A percentile compares a stretch with the other conserved stretches of the same genome.
Conservation (phyloP, 768 basidiomycete genomes). For the Chlorophyllum brunneum region DNA sequence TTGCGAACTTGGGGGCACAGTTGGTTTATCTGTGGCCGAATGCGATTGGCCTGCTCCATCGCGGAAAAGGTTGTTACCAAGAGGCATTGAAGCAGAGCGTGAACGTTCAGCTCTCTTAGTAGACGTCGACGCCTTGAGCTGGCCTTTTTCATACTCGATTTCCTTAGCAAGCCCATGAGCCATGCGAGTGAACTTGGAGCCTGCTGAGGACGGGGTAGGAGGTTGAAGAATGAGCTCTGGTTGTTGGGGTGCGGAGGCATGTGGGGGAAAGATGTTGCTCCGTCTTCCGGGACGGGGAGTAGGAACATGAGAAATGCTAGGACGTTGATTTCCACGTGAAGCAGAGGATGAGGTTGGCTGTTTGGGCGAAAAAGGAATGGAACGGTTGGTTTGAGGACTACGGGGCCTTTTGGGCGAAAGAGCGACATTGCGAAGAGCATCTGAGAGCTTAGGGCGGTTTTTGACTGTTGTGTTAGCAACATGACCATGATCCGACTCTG, state of each 20-base stretch:
- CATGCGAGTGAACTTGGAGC: conserved; percentile 59
- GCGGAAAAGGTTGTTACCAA: conserved; percentile 35
- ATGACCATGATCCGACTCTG: conserved; percentile 46
- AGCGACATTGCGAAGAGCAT: conserved; percentile 63
- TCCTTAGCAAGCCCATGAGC: conserved; percentile 55
- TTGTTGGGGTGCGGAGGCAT: conserved; percentile 28
- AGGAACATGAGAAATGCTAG: conserved; percentile 16
- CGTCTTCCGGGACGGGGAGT: conserved; percentile 32
- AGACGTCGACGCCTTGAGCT: conserved; percentile 8
- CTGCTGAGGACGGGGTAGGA: conserved; percentile 46
- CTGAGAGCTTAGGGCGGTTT: conserved; percentile 58
- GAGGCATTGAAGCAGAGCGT: conserved; percentile 14
- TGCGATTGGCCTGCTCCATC: conserved; percentile 28
- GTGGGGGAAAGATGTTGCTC: conserved; percentile 23
- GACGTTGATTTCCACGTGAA: not conserved
- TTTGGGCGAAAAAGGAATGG: conserved; percentile 18
- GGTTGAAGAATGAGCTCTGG: conserved; percentile 54
- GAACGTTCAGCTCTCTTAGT: conserved; percentile 1
- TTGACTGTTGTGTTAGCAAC: conserved; percentile 22
- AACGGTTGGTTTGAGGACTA: conserved; percentile 28
- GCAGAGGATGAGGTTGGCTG: conserved; percentile 9
- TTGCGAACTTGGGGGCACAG: conserved; percentile 4
- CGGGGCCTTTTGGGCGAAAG: conserved; percentile 79
- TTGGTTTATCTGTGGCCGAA: conserved; percentile 13
- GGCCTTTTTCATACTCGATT: conserved; percentile 36